Base-by-base conservation (phyloP, 768 basidiomycete genomes). In the Mycena alexandri region DNA sequence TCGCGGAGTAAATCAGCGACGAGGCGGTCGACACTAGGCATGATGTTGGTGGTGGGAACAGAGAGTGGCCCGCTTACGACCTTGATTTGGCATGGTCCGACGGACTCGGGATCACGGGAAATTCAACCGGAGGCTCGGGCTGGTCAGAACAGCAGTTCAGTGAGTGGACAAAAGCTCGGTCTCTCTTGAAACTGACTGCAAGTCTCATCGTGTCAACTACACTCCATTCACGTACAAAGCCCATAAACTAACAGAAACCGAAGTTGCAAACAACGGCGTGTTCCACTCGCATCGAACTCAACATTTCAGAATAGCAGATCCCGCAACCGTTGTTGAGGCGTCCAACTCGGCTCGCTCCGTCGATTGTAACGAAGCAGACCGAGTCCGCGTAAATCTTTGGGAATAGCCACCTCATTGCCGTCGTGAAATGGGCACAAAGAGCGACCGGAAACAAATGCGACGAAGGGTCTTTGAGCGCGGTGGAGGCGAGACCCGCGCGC, bases 301-400 rank as follows among this genome's bases (percentile, higher is more conserved):
- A 87, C 82, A 42, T 73, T 73, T n/a, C 38, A 85, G 69, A 71
- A 89, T 79, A 17, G 83, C 79, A 12, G 87, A 87, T 2, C 90
- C 90, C 51, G 89, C 90, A 44, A 91, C 76, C 33, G 84, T 87
- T 64, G 78, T 85, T 29, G 81, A 79, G 62, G 88, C 86, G 41
- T 74, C 74, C 42, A 84, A 78, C 19, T 75, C 75, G 22, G 76
- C 65, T 65, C n/a, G n/a, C n/a, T n/a, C 78, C 78, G 71, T 77
- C 79, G 72, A 70, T 80, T 58, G 79, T 84, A 47, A 89, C 79
- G 60, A 87, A 74, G 9, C 85, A 83, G 75, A 86, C 91, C 13
- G 7, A 82, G 81, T 4, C 89, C 89, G 63, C 68, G 71, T 13
- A 88, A 62, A 2, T 79, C 80, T 9, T 70, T 62, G 0, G 89